Conservation (phyloP, 305 asterid species). For the Coffea humblotiana region DNA sequence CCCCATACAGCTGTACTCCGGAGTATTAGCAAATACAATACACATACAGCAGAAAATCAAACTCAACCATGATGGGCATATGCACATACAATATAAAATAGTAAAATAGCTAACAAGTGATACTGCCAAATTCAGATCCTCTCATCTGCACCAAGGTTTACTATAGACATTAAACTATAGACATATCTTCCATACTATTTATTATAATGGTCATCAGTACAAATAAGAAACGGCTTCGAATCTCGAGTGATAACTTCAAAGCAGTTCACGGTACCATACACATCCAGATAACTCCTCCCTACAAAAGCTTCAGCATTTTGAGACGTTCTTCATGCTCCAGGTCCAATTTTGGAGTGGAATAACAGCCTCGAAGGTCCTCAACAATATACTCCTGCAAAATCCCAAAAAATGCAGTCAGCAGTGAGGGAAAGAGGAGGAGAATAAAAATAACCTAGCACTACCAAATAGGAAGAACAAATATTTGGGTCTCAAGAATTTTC, state of each 20-base stretch:
- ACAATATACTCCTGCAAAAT: slow-evolving; percentile 52
- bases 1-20: not conserved
- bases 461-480: not conserved
- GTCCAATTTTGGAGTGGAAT: slow-evolving; percentile 48
- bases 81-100: not conserved
- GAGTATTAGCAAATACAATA: too few species aligned
- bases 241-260: not conserved
- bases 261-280: not conserved
- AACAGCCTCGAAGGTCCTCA: slow-evolving; percentile 51
- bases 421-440: not conserved
- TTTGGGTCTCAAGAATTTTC: not conserved
- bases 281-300: slow-evolving; percentile 4
- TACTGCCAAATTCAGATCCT: not conserved
- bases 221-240: not conserved
- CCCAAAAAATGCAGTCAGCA: not conserved
- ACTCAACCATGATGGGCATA: not conserved
- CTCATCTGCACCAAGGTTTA: not conserved
- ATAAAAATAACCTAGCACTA: not conserved
- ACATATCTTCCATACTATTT: not conserved
- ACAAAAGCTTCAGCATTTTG: slow-evolving; percentile 47
- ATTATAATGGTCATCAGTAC: not conserved
- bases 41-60: not conserved
- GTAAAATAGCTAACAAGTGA: not conserved
- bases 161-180: not conserved
- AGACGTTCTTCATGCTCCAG: slow-evolving; percentile 51